Evolutionary conservation across 306 rosid genomes (phyloP), one percentile per base, ranked within the genome.

Genomic region (Ziziphus jujuba): DNA sequence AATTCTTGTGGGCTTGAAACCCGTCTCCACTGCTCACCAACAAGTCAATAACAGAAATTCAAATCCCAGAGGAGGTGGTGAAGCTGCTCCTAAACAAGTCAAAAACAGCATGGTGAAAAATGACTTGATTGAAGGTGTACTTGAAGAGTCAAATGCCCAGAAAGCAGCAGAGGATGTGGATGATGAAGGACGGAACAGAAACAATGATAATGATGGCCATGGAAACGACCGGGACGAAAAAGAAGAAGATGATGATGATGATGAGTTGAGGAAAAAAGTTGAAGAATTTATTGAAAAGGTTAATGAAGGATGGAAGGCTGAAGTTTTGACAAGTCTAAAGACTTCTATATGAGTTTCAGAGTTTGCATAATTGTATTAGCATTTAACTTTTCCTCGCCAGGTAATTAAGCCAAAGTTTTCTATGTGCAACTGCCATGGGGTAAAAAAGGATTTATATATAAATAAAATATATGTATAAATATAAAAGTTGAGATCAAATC

Each of bases 231-330:
- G 52, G 11, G 79, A 67, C 17, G 76, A 62, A 9, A 77, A 35
- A 9, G 81, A 76, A 2, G 70, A 44, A 0, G 82, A 63, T 2
- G 78, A 80, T 2, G 78, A 80, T 3, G 83, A 72, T 5, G 72
- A 84, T 71, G 89, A 84, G 61, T 68, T 87, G 68, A 83, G 79
- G 72, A 75, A 69, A 66, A 85, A 82, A 75, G 91, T 80, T 36
- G 91, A 87, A 68, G 87, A 85, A 24, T 85, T 85, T 44, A 83
- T 85, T 35, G 81, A 83, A 54, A 87, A 83, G 69, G 85, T 83
- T 22, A 83, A 79, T n/a, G 70, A 80, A 73, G 82, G 75, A 24
- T 81, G 91, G 91, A 81, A 77, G 57, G 79, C 72, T 68, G 93
- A 90, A 65, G 49, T 61, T 51, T 61, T 77, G 62, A 66, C 55